A percentile compares a stretch with the other conserved stretches of the same genome.
phyloP scores from a whole-genome alignment of 1,139 yeast genomes.

The Arxiozyma telluris region DNA sequence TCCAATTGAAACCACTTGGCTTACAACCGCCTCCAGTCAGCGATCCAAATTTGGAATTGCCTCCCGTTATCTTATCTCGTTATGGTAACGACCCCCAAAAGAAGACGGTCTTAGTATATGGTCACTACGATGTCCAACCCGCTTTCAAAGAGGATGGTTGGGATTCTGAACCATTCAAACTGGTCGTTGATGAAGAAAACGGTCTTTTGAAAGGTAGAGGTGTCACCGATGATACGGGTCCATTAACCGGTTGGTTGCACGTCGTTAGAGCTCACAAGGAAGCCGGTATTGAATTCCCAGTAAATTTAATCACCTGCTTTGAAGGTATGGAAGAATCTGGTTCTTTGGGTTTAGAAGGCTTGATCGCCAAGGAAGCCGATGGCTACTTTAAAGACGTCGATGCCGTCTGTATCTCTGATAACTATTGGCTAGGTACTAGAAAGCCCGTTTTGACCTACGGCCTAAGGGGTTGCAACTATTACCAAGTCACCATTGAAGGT shows the following conservation, averaged over 20 bases:
- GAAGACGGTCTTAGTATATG: constrained; percentile 84
- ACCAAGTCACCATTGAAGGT: constrained; percentile 71
- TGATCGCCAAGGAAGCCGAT: constrained; percentile 70
- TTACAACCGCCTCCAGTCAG: constrained; percentile 79
- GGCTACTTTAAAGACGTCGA: constrained; percentile 78
- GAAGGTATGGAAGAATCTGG: constrained; percentile 99
- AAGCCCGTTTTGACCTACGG: constrained; percentile 98
- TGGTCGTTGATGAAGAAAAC: constrained; percentile 44
- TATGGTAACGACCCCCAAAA: constrained; percentile 73
- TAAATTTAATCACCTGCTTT: constrained; percentile 82
- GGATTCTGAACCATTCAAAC: constrained; percentile 81
- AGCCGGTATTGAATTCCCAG: constrained; percentile 82
- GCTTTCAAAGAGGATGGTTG: constrained; percentile 90
- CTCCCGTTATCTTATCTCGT: constrained; percentile 87
- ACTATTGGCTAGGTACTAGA: constrained; percentile 96
- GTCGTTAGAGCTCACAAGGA: constrained; percentile 83
- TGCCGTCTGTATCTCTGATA: constrained; percentile 92
- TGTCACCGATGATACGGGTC: constrained; percentile 95
- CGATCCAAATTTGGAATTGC: constrained; percentile 59
- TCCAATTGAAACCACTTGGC: constrained; percentile 76
- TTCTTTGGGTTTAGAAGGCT: constrained; percentile 77
- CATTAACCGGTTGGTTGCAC: constrained; percentile 95
- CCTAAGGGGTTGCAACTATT: constrained; percentile 92
- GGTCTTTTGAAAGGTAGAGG: constrained; percentile 82
- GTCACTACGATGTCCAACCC: constrained; percentile 98